phyloP scores from a whole-genome alignment of 306 rosid species.

The Argentina anserina region DNA sequence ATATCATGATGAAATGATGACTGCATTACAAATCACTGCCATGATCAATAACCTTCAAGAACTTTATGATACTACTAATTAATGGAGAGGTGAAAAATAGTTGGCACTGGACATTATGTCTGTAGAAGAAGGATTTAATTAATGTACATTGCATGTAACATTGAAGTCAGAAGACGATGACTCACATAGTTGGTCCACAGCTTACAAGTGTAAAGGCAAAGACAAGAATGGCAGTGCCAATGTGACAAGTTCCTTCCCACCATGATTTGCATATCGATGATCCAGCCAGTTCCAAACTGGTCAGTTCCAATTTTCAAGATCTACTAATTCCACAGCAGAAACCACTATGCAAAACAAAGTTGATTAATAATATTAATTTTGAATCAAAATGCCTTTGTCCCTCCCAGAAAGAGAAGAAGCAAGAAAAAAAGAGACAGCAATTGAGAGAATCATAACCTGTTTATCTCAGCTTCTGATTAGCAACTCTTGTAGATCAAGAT shows the following conservation, averaged over 20 bases:
- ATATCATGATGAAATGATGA: constrained; percentile 34
- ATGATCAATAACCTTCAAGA: constrained; percentile 18
- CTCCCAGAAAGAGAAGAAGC: background rate
- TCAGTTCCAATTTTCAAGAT: constrained; percentile 42
- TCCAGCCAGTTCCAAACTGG: constrained; percentile 5
- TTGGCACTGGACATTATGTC: constrained; percentile 9
- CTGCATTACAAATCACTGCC: constrained; percentile 33
- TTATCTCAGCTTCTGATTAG: background rate
- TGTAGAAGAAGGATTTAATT: constrained; percentile 10
- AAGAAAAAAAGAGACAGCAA: background rate
- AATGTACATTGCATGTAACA: background rate
- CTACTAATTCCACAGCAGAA: constrained; percentile 29
- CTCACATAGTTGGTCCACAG: constrained; percentile 43
- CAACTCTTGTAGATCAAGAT: background rate
- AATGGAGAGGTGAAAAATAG: constrained; percentile 24
- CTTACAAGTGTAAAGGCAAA: constrained; percentile 26
- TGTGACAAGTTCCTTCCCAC: constrained; percentile 17
- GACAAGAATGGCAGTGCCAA: constrained; percentile 29
- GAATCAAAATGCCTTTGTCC: constrained; percentile 1
- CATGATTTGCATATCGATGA: constrained; percentile 31
- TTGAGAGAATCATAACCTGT: background rate
- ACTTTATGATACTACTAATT: constrained; percentile 8
- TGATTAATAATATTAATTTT: constrained; percentile 15
- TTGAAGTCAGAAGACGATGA: constrained; percentile 2
- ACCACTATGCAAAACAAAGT: constrained; percentile 30